These are phyloP conservation scores for Vinca major DNA, from an alignment of 305 asterid genomes.

Conservation along the genomic window DNA sequence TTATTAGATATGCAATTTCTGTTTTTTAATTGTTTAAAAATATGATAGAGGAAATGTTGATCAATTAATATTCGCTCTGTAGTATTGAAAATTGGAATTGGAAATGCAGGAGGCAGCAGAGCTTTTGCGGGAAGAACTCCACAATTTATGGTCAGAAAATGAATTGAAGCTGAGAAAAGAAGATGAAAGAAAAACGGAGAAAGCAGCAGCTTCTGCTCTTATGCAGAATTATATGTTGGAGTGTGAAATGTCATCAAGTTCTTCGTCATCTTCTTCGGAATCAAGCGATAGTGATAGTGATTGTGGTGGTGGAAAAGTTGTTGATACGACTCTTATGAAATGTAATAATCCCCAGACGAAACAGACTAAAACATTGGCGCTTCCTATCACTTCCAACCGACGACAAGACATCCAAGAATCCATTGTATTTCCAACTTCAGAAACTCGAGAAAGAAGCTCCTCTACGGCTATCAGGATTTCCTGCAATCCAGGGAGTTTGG, in stretches of 20 bases:
- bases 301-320: conserved; percentile 41
- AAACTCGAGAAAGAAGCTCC: not conserved
- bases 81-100: not conserved
- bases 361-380: conserved; percentile 6
- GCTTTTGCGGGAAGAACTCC: conserved; percentile 39
- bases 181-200: conserved; percentile 49
- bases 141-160: conserved; percentile 41
- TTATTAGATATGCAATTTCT: not conserved
- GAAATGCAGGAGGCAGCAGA: conserved; percentile 53
- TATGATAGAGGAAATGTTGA: not conserved
- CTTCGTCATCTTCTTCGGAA: conserved; percentile 39
- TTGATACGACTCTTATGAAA: conserved; percentile 29
- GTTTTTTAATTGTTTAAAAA: not conserved
- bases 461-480: too few species aligned
- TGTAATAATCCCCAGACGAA: conserved; percentile 6
- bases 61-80: not conserved
- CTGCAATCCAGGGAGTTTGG: not conserved
- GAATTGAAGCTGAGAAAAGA: conserved; percentile 39
- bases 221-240: conserved; percentile 10
- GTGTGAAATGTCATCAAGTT: conserved; percentile 32
- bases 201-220: conserved; percentile 19
- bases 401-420: not conserved
- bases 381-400: not conserved
- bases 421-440: not conserved
- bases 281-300: conserved; percentile 55